Percentiles rank a stretch among this genome's conserved stretches.
Evolutionary conservation across 1,284 basidiomycete genomes (phyloP).

Genomic region (Gymnopus androsaceus): DNA sequence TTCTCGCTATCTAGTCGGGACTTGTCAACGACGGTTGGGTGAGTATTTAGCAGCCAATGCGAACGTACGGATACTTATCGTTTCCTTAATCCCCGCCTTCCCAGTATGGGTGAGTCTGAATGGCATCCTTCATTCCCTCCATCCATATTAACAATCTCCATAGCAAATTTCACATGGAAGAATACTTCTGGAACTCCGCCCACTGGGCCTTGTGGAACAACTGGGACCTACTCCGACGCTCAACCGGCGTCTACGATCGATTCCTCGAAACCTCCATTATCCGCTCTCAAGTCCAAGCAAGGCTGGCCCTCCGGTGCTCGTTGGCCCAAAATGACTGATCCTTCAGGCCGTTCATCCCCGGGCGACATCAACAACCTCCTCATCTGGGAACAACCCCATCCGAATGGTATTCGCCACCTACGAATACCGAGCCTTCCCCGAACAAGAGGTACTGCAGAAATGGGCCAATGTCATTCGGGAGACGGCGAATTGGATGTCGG

Average conservation of each 20-base stretch:
- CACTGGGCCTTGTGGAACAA: constrained; percentile 67
- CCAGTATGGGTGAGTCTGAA: constrained; percentile 31
- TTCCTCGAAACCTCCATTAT: constrained; percentile 49
- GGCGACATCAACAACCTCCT: constrained; percentile 65
- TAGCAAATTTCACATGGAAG: constrained; percentile 62
- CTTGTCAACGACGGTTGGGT: constrained; percentile 63
- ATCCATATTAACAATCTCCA: neutral
- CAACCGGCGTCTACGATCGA: constrained; percentile 44
- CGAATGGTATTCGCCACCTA: constrained; percentile 60
- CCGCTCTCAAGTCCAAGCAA: constrained; percentile 52
- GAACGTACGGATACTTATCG: neutral
- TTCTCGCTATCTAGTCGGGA: constrained; percentile 44
- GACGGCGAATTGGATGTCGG: constrained; percentile 64
- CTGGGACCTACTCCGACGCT: constrained; percentile 53
- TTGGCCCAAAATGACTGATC: constrained; percentile 68
- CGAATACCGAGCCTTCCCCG: constrained; percentile 51
- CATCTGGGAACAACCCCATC: constrained; percentile 64
- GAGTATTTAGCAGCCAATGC: constrained; percentile 23
- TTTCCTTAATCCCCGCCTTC: neutral
- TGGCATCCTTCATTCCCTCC: neutral
- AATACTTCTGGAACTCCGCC: constrained; percentile 61
- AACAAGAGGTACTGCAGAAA: constrained; percentile 41
- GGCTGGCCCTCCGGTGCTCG: constrained; percentile 54
- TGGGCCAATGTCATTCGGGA: constrained; percentile 52
- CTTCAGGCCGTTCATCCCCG: constrained; percentile 55